Conservation (phyloP, 768 basidiomycete species). For the Tulasnella sp. region DNA sequence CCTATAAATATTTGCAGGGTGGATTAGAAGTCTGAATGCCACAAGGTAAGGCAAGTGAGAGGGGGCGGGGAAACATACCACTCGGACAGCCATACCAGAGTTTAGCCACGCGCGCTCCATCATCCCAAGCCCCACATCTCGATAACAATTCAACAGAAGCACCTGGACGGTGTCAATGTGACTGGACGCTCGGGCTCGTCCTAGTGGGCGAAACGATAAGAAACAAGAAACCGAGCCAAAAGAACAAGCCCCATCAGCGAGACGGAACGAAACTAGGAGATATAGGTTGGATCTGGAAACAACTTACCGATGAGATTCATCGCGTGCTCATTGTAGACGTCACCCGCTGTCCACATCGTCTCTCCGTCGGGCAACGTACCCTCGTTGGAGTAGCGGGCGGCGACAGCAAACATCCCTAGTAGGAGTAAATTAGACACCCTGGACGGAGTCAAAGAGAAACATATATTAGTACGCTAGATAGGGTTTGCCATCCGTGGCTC, state of each 20-base stretch:
- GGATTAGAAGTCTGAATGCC: background rate
- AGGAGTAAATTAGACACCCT: slow-evolving; percentile 26
- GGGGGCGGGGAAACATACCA: slow-evolving; percentile 40
- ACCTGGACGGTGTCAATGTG: slow-evolving; percentile 68
- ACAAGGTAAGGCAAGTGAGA: background rate
- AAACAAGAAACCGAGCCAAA: too few species aligned
- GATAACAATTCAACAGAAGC: slow-evolving; percentile 66
- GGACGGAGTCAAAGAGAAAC: slow-evolving; percentile 33
- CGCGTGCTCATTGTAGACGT: slow-evolving; percentile 55
- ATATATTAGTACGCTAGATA: too few species aligned
- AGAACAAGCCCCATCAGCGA: too few species aligned
- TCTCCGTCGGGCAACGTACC: background rate
- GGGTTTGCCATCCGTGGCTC: too few species aligned
- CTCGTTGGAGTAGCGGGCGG: slow-evolving; percentile 47
- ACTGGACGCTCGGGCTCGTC: slow-evolving; percentile 1
- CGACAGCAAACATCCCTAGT: slow-evolving; percentile 73
- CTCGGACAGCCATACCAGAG: slow-evolving; percentile 80
- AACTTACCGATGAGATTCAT: slow-evolving; percentile 42
- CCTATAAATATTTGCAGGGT: too few species aligned
- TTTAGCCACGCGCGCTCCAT: slow-evolving; percentile 86
- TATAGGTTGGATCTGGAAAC: too few species aligned
- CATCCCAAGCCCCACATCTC: slow-evolving; percentile 74
- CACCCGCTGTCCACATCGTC: slow-evolving; percentile 81
- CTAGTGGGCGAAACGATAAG: background rate
- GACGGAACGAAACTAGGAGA: too few species aligned